Evolutionary conservation across 116 monocot species (phyloP), one percentile per base, ranked within the genome.

Genomic region (Iris pallida): DNA sequence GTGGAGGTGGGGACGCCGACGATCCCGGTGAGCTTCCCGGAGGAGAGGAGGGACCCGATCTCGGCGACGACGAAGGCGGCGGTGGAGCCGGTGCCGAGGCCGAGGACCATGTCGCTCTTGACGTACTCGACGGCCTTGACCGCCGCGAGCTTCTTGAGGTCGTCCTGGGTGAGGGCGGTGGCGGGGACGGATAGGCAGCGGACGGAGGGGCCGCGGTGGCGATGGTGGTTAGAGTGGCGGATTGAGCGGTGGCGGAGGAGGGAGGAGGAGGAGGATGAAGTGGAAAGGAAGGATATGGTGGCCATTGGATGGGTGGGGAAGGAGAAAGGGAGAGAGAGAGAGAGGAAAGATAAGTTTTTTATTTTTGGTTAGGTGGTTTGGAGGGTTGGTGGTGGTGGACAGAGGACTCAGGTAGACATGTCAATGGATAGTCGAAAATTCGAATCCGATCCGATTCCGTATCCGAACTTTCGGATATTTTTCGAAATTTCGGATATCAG

Each of bases 31-130:
- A 93, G 89, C 68, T 78, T 74, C 14, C 89, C 89, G 9, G 81
- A 7, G 12, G 73, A 17, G 9, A 86, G 68, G 53, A 93, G 84
- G 18, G 79, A 65, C 5, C 93, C 86, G 57, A 93, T 82, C 84
- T 87, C 86, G 0, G 71, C 77, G 14, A 93, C 80, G 15, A 87
- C 89, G 72, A 86, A 87, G 45, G 86, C 82, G 14, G 93, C 89
- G 7, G 89, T 93, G 69, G 89, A 93, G 11, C 93, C 93, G 5
- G 93, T 93, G 42, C 93, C 93, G 16, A 93, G 86, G 18, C 93
- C 89, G 14, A 93, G 81, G 53, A 93, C 93, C 89, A 93, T 89
- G 44, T 82, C 84, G 64, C 84, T 84, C 68, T 70, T 60, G 12
- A 93, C 86, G 69, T 86, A 82, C 65, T 87, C 89, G 8, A 93